These are phyloP conservation scores for Crassisporium funariophilum DNA, from an alignment of 768 basidiomycete species.

Conservation along the genomic window DNA sequence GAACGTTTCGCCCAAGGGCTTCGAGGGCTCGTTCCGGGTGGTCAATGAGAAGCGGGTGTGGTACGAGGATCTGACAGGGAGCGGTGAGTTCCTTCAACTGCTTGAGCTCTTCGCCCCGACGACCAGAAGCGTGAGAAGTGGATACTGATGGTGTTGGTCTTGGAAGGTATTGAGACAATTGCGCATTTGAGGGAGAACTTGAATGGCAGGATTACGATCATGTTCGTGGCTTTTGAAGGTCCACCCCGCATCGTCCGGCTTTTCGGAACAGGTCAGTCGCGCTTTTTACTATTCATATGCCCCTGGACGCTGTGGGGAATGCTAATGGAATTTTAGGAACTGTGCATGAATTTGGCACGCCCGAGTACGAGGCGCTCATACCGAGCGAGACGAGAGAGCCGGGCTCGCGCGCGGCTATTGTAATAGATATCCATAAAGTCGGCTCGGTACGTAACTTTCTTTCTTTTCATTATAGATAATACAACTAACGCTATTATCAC, in stretches of 20 bases:
- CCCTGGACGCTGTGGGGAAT: no score
- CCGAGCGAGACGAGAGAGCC: slow-evolving; percentile 45
- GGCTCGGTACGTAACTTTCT: slow-evolving; percentile 30
- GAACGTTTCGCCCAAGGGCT: slow-evolving; percentile 64
- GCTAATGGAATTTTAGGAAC: no score
- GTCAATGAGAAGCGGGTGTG: slow-evolving; percentile 51
- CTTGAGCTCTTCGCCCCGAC: not conserved
- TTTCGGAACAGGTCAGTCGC: slow-evolving; percentile 52
- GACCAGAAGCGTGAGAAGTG: not conserved
- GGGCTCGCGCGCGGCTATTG: slow-evolving; percentile 57
- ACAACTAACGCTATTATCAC: not conserved
- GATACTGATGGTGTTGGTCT: not conserved
- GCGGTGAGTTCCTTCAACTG: slow-evolving; percentile 40
- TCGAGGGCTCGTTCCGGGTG: slow-evolving; percentile 52
- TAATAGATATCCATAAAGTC: slow-evolving; percentile 59
- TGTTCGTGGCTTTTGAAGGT: slow-evolving; percentile 65
- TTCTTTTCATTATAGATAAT: not conserved
- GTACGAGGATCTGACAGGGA: slow-evolving; percentile 71
- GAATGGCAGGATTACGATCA: slow-evolving; percentile 60
- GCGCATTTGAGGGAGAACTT: slow-evolving; percentile 66
- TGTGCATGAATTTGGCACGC: slow-evolving; percentile 61
- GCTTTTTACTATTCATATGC: not conserved
- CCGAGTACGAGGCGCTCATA: slow-evolving; percentile 53
- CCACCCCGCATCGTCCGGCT: slow-evolving; percentile 59
- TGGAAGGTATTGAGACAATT: slow-evolving; percentile 54